Conservation (phyloP, 1,284 basidiomycete genomes). For the Ceratobasidium sp. region DNA sequence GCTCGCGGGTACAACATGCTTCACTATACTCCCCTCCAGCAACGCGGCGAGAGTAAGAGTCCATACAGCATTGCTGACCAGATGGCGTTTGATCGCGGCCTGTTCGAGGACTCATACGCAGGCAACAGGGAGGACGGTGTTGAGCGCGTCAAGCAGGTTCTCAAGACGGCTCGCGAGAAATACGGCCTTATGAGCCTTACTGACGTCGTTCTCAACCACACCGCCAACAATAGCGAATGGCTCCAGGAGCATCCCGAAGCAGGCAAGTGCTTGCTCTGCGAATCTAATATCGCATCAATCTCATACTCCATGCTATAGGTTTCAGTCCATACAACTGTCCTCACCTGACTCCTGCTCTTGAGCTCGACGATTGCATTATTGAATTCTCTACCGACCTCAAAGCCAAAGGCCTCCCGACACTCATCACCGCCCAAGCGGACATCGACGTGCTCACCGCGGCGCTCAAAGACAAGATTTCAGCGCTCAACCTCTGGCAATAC, state of each 20-base stretch:
- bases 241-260: constrained; percentile 94
- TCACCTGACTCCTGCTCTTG: constrained; percentile 88
- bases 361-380: constrained; percentile 87
- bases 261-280: constrained; percentile 64
- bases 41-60: constrained; percentile 87
- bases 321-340: constrained; percentile 91
- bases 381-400: constrained; percentile 79
- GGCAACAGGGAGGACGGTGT: constrained; percentile 68
- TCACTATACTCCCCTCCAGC: constrained; percentile 94
- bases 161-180: constrained; percentile 80
- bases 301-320: constrained; percentile 67
- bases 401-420: constrained; percentile 78
- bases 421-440: constrained; percentile 74
- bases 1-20: constrained; percentile 95
- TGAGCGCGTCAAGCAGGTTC: constrained; percentile 69
- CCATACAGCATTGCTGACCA: constrained; percentile 95
- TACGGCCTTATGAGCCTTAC: constrained; percentile 90
- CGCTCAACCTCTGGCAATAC: constrained; percentile 88
- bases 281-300: not conserved
- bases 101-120: constrained; percentile 68
- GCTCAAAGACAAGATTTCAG: constrained; percentile 73
- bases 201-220: constrained; percentile 96
- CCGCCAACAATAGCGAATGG: constrained; percentile 93
- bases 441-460: constrained; percentile 74
- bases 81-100: constrained; percentile 79